A percentile compares a stretch with the other conserved stretches of the same genome.
These are phyloP conservation scores for Alnus glutinosa DNA, from an alignment of 306 rosid genomes.

Conservation along the genomic window DNA sequence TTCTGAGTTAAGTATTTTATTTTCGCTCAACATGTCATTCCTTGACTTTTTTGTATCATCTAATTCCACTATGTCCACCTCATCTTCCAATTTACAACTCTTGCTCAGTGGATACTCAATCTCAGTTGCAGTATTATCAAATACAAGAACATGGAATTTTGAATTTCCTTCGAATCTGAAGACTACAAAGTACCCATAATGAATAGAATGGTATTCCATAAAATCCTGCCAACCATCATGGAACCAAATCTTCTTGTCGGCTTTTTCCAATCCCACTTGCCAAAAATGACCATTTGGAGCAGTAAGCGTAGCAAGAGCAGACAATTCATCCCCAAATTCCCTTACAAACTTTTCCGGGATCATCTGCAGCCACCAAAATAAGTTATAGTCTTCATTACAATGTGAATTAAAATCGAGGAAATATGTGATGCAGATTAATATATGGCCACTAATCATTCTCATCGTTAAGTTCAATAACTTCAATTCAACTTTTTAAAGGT, in stretches of 20 bases:
- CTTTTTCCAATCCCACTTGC: conserved; percentile 20
- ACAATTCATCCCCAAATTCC: conserved; percentile 20
- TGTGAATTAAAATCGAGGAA: no score
- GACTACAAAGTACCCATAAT: conserved; percentile 23
- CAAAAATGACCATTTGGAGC: conserved; percentile 25
- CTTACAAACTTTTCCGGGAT: conserved; percentile 12
- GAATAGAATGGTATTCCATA: conserved; percentile 14
- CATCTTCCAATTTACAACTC: not conserved
- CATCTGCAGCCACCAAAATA: not conserved
- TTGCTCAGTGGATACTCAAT: conserved; percentile 17
- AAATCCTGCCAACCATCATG: conserved; percentile 16
- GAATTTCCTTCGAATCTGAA: conserved; percentile 24
- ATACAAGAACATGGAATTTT: conserved; percentile 18
- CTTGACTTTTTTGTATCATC: not conserved
- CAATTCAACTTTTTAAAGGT: no score
- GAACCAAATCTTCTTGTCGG: conserved; percentile 15
- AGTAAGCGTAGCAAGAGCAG: not conserved
- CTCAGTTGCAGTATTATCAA: conserved; percentile 19
- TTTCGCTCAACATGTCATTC: not conserved
- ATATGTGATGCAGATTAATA: no score
- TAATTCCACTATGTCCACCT: not conserved
- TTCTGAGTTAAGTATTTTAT: not conserved
- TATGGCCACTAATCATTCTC: no score
- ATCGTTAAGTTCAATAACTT: no score
- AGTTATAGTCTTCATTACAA: no score